Evolutionary conservation across 306 rosid genomes (phyloP).

Genomic region (Purshia tridentata): DNA sequence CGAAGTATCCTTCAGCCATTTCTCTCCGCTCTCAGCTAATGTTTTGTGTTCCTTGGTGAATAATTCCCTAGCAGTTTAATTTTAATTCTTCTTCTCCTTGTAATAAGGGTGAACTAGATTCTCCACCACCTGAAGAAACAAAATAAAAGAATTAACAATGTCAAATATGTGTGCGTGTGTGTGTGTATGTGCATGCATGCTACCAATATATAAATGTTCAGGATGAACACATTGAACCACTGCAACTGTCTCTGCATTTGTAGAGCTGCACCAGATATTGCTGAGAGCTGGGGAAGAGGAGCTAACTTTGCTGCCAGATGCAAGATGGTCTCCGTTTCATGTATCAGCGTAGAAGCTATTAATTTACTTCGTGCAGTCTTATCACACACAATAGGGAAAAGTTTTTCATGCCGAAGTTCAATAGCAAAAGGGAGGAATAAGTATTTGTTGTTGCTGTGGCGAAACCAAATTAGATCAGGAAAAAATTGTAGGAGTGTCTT

Average conservation of each 20-base stretch:
- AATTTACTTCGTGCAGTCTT: conserved; percentile 24
- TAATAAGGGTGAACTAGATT: conserved; percentile 10
- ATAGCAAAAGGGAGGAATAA: conserved; percentile 37
- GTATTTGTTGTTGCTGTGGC: conserved; percentile 30
- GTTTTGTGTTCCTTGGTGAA: conserved; percentile 12
- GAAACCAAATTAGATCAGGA: conserved; percentile 48
- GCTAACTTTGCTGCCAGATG: conserved; percentile 49
- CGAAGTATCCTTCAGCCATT: conserved; percentile 47
- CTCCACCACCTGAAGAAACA: conserved; percentile 11
- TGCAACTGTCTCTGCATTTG: conserved; percentile 59
- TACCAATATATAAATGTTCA: not conserved
- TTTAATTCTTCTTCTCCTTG: not conserved
- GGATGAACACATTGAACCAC: conserved; percentile 22
- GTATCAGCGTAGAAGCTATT: not conserved
- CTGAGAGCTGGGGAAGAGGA: conserved; percentile 30
- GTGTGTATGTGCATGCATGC: not conserved
- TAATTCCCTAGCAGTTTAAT: not conserved
- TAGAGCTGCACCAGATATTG: conserved; percentile 51
- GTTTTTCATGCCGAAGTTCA: conserved; percentile 43
- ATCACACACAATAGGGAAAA: conserved; percentile 36
- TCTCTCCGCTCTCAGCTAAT: not conserved
- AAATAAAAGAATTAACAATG: not conserved
- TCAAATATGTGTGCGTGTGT: not conserved
- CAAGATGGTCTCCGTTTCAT: conserved; percentile 29
- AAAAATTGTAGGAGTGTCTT: conserved; percentile 34